A percentile compares a stretch with the other conserved stretches of the same genome.
Evolutionary conservation across 768 basidiomycete genomes (phyloP).

Genomic region (Rhizopogon salebrosus): DNA sequence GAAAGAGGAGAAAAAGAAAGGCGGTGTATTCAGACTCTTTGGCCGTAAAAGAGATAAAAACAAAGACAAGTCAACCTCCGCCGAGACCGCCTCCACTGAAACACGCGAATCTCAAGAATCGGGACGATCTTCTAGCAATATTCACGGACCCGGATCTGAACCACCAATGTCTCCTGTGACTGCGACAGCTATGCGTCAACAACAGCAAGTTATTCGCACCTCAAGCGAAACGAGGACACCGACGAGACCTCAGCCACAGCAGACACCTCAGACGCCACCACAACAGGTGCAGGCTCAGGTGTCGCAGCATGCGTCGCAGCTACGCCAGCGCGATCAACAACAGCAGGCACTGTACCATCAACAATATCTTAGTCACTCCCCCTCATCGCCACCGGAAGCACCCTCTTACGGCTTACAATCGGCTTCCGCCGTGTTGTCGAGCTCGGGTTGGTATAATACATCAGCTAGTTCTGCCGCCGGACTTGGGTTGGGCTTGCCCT

Average conservation of each 20-base stretch:
- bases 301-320: conserved; percentile 55
- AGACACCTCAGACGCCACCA: conserved; percentile 25
- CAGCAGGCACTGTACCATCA: conserved; percentile 84
- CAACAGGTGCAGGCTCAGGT: conserved; percentile 36
- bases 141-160: conserved; percentile 21
- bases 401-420: conserved; percentile 75
- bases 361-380: conserved; percentile 85
- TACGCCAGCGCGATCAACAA: conserved; percentile 85
- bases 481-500: conserved; percentile 42
- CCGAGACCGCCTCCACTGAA: conserved; percentile 47
- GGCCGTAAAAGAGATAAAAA: conserved; percentile 72
- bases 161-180: conserved; percentile 50
- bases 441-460: conserved; percentile 35
- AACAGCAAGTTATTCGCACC: conserved; percentile 35
- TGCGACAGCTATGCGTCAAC: conserved; percentile 51
- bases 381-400: conserved; percentile 70
- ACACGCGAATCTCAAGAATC: conserved; percentile 61
- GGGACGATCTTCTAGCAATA: conserved; percentile 43
- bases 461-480: conserved; percentile 37
- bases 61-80: conserved; percentile 51
- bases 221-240: conserved; percentile 15
- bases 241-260: conserved; percentile 16
- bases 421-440: conserved; percentile 57
- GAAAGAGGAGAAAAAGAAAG: conserved; percentile 58
- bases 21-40: conserved; percentile 77